These are phyloP conservation scores for Candolleomyces aberdarensis DNA, from an alignment of 768 basidiomycete species.

Conservation along the genomic window DNA sequence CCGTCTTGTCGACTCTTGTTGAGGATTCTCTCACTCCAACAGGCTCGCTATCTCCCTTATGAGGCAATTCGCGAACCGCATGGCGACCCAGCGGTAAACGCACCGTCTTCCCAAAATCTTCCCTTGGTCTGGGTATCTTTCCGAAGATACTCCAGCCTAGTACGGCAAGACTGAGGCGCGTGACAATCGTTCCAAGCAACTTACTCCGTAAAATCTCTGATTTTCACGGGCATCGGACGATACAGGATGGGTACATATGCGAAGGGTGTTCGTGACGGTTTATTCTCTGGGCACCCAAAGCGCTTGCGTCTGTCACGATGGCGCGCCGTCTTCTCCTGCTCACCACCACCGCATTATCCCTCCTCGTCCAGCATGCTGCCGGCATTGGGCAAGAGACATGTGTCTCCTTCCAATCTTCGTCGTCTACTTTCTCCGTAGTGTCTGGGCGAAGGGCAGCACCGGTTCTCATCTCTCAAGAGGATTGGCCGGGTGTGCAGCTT, in stretches of 20 bases:
- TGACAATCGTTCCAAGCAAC: not conserved
- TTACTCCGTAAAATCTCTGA: not conserved
- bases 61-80: not conserved
- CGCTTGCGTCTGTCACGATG: not conserved
- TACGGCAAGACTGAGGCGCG: not conserved
- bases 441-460: conserved; percentile 41
- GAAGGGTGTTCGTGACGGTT: not conserved
- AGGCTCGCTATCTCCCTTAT: not conserved
- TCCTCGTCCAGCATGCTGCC: conserved; percentile 15
- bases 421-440: conserved; percentile 42
- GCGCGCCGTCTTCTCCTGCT: not conserved
- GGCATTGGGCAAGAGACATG: conserved; percentile 51
- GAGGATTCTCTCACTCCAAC: conserved; percentile 1
- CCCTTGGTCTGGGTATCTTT: not conserved
- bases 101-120: not conserved
- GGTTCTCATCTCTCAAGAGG: conserved; percentile 49
- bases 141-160: not conserved
- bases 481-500: conserved; percentile 62
- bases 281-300: not conserved
- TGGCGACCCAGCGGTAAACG: not conserved
- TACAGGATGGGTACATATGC: not conserved
- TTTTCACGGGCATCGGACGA: not conserved
- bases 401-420: conserved; percentile 39
- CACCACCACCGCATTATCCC: not conserved
- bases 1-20: not conserved